Evolutionary conservation across 768 basidiomycete genomes (phyloP).

Genomic region (Gloeophyllum trabeum): DNA sequence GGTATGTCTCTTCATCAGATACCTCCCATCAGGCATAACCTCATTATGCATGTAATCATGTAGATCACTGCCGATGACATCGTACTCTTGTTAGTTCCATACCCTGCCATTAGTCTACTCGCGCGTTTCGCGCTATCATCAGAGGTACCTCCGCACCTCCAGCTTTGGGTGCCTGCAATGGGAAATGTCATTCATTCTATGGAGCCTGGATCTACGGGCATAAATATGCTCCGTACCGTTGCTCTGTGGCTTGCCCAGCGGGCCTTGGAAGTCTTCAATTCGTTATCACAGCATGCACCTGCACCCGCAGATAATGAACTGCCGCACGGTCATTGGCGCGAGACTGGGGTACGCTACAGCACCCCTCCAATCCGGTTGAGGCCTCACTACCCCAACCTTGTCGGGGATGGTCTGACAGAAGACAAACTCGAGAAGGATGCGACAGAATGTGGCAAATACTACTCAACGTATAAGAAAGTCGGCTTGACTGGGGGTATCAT

Average conservation of each 20-base stretch:
- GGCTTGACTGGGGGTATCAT: conserved; percentile 5
- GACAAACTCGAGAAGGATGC: conserved; percentile 6
- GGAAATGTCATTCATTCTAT: neutral
- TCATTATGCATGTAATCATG: neutral
- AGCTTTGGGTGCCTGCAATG: neutral
- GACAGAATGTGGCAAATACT: conserved; percentile 18
- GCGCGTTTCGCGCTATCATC: neutral
- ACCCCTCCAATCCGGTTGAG: conserved; percentile 18
- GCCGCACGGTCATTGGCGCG: neutral
- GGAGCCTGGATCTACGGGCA: neutral
- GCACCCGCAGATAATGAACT: neutral
- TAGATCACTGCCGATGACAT: conserved; percentile 7
- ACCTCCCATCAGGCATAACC: neutral
- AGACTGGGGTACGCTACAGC: conserved; percentile 20
- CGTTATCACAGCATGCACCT: neutral
- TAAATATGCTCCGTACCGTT: neutral
- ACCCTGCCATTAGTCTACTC: neutral
- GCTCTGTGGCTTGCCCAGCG: neutral
- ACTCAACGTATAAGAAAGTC: conserved; percentile 15
- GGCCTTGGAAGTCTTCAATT: neutral
- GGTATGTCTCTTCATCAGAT: neutral
- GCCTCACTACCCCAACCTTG: conserved; percentile 16
- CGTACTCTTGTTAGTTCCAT: conserved; percentile 6
- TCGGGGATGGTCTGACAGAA: conserved; percentile 10
- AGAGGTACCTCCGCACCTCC: neutral